These are phyloP conservation scores for Saturnispora sekii DNA, from an alignment of 805 yeast species.

Conservation along the genomic window DNA sequence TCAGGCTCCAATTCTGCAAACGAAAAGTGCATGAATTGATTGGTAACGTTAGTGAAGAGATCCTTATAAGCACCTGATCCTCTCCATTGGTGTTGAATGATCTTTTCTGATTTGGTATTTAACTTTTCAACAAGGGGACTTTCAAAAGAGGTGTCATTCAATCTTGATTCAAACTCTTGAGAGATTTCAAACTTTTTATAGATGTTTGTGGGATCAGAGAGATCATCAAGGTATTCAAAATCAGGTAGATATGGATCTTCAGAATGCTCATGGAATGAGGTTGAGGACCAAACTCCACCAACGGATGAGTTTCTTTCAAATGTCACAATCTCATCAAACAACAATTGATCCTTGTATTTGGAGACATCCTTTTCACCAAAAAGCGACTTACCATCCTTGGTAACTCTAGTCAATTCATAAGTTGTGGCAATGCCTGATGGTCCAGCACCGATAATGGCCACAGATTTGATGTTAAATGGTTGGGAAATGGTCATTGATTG, in stretches of 20 bases:
- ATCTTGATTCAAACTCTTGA: slow-evolving; percentile 9
- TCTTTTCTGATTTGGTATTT: background rate
- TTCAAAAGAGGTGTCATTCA: slow-evolving; percentile 25
- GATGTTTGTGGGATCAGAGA: slow-evolving; percentile 7
- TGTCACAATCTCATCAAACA: slow-evolving; percentile 28
- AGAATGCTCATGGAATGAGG: slow-evolving; percentile 10
- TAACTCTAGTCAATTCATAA: slow-evolving; percentile 26
- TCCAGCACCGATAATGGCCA: slow-evolving; percentile 37
- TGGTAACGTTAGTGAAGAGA: slow-evolving; percentile 35
- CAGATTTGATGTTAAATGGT: slow-evolving; percentile 10
- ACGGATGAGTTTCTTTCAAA: slow-evolving; percentile 31
- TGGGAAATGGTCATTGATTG: slow-evolving; percentile 7
- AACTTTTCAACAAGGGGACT: slow-evolving; percentile 21
- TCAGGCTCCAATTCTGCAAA: slow-evolving; percentile 18
- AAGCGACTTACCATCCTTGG: slow-evolving; percentile 22
- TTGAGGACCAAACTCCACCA: slow-evolving; percentile 35
- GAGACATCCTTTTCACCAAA: slow-evolving; percentile 11
- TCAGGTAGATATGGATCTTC: slow-evolving; percentile 19
- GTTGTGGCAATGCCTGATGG: slow-evolving; percentile 32
- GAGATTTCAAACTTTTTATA: slow-evolving; percentile 9
- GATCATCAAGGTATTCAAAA: slow-evolving; percentile 3
- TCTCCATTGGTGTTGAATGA: slow-evolving; percentile 27
- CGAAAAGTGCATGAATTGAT: slow-evolving; percentile 31
- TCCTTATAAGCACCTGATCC: slow-evolving; percentile 30
- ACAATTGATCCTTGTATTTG: slow-evolving; percentile 11